phyloP scores from a whole-genome alignment of 2,329 filamentous ascomycete species.

The Beauveria rudraprayagi region DNA sequence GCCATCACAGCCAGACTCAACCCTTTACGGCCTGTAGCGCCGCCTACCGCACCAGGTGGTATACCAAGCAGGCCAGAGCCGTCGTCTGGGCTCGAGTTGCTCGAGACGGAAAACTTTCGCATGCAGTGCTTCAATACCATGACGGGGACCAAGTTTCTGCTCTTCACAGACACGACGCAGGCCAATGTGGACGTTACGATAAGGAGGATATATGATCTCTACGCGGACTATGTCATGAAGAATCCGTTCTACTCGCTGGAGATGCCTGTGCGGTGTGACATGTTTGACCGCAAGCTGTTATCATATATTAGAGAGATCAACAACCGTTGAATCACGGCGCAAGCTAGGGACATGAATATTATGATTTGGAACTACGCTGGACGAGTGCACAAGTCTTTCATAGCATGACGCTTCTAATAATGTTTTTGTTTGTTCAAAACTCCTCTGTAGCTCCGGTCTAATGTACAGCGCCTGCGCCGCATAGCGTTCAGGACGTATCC shows the following conservation, averaged over 20 bases:
- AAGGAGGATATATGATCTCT: constrained; percentile 83
- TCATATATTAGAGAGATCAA: constrained; percentile 72
- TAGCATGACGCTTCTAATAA: neutral
- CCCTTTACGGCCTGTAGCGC: constrained; percentile 38
- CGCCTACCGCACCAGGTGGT: constrained; percentile 27
- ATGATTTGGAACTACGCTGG: neutral
- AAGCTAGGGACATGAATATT: neutral
- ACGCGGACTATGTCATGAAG: constrained; percentile 98
- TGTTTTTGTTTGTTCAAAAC: neutral
- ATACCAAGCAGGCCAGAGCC: constrained; percentile 48
- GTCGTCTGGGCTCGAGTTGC: constrained; percentile 76
- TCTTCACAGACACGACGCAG: constrained; percentile 88
- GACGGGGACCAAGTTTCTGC: constrained; percentile 89
- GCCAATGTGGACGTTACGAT: constrained; percentile 80
- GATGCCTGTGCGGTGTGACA: constrained; percentile 93
- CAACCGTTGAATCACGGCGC: constrained; percentile 34
- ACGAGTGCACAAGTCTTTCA: neutral
- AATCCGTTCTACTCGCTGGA: constrained; percentile 98
- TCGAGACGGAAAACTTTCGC: constrained; percentile 90
- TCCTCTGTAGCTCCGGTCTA: constrained; percentile 24
- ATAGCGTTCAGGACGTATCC: constrained; percentile 65
- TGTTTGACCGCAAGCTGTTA: constrained; percentile 80
- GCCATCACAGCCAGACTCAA: constrained; percentile 59
- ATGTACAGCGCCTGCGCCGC: constrained; percentile 33
- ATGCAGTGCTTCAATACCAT: constrained; percentile 93